These are phyloP conservation scores for Tillandsia leiboldiana DNA, from an alignment of 176 grass and related monocot genomes.

Conservation along the genomic window DNA sequence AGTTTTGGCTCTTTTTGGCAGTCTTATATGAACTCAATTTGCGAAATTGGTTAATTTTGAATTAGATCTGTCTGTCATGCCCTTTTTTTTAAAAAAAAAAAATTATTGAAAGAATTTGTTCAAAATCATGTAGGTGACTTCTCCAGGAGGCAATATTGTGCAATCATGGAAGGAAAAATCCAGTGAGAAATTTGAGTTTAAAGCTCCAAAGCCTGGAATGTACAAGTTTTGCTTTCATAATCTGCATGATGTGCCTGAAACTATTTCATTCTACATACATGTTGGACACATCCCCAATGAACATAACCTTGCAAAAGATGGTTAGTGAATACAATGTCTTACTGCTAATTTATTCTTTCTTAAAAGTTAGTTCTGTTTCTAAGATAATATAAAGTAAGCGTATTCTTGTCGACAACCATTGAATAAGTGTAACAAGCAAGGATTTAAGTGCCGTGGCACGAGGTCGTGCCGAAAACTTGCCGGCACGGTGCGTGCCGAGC, in stretches of 20 bases:
- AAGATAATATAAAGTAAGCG: not conserved
- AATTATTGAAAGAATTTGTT: not conserved
- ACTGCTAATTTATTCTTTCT: not conserved
- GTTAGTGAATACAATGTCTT: slow-evolving; percentile 24
- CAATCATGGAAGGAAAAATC: slow-evolving; percentile 66
- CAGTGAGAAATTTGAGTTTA: slow-evolving; percentile 92
- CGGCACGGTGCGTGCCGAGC: too few species aligned
- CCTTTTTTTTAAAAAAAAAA: not conserved
- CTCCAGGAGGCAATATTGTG: slow-evolving; percentile 74
- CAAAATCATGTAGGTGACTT: slow-evolving; percentile 47
- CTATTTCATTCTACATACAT: slow-evolving; percentile 97
- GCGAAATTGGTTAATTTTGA: not conserved
- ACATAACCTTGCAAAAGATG: slow-evolving; percentile 92
- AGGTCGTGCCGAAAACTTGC: too few species aligned
- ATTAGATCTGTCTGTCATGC: not conserved
- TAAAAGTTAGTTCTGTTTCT: not conserved
- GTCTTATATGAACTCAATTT: not conserved
- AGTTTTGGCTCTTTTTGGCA: not conserved
- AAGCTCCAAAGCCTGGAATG: slow-evolving; percentile 82
- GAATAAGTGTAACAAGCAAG: too few species aligned
- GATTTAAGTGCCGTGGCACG: too few species aligned
- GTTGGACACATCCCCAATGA: slow-evolving; percentile 97
- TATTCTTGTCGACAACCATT: not conserved
- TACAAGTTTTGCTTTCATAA: slow-evolving; percentile 99
- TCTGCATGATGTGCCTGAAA: slow-evolving; percentile 76